Evolutionary conservation across 2,329 filamentous ascomycete species (phyloP).

Genomic region (Nothophoma quercina): DNA sequence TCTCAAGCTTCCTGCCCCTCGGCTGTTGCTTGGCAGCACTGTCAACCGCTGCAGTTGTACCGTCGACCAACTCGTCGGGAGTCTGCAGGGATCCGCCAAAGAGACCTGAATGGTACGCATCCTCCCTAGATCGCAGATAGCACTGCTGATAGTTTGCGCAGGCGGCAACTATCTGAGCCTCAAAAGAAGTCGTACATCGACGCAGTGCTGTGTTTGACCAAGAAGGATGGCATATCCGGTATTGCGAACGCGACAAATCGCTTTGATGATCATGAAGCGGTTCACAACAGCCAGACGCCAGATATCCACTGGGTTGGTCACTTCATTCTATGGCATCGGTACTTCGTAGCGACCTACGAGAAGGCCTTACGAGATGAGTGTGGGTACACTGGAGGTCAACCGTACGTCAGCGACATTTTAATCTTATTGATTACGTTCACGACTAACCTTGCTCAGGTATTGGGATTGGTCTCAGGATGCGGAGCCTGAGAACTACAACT

Average conservation of each 20-base stretch:
- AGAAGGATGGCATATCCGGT: conserved; percentile 23
- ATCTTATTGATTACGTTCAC: background rate
- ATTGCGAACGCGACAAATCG: conserved; percentile 26
- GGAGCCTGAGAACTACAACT: conserved; percentile 17
- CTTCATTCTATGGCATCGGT: conserved; percentile 21
- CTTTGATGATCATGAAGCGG: conserved; percentile 34
- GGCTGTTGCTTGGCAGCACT: too few species aligned
- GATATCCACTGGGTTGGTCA: conserved; percentile 38
- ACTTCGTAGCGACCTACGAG: conserved; percentile 23
- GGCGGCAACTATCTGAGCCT: background rate
- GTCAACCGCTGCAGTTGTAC: too few species aligned
- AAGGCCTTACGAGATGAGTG: conserved; percentile 32
- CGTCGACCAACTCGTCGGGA: background rate
- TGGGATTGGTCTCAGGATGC: conserved; percentile 39
- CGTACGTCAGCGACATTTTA: too few species aligned
- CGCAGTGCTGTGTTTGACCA: conserved; percentile 34
- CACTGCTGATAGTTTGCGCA: background rate
- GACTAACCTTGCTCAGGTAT: conserved; percentile 14
- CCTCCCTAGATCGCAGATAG: too few species aligned
- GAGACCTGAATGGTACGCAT: background rate
- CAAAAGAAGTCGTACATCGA: conserved; percentile 32
- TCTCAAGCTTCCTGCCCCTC: too few species aligned
- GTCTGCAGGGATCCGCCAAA: background rate
- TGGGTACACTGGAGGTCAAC: conserved; percentile 31
- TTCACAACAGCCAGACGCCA: conserved; percentile 31